These are phyloP conservation scores for Cutaneotrichosporon sp. DNA, from an alignment of 1,284 basidiomycete species.

Conservation along the genomic window DNA sequence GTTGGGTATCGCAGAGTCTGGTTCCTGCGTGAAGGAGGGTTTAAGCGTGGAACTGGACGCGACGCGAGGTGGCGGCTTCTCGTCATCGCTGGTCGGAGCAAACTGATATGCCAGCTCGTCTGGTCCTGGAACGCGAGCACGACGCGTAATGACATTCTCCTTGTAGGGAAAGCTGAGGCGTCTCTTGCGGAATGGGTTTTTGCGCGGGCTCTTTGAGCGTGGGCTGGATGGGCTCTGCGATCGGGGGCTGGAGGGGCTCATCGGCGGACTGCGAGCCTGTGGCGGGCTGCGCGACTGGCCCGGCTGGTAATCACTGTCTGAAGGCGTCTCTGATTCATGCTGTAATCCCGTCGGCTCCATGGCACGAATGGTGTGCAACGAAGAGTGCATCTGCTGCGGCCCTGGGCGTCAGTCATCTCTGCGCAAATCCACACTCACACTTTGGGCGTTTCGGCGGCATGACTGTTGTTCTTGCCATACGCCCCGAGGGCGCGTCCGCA, in stretches of 20 bases:
- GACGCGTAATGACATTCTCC: slow-evolving; percentile 38
- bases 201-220: not conserved
- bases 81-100: slow-evolving; percentile 3
- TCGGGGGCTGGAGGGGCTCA: not conserved
- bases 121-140: slow-evolving; percentile 27
- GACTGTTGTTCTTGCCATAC: not conserved
- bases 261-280: not conserved
- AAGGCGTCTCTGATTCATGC: not conserved
- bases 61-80: not conserved
- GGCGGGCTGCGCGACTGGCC: not conserved
- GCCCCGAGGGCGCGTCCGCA: not conserved
- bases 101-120: slow-evolving; percentile 36
- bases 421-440: slow-evolving; percentile 9
- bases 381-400: slow-evolving; percentile 30
- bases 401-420: slow-evolving; percentile 10
- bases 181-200: not conserved
- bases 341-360: slow-evolving; percentile 12
- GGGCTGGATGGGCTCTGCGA: not conserved
- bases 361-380: slow-evolving; percentile 41
- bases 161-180: slow-evolving; percentile 37
- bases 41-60: not conserved
- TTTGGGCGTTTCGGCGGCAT: slow-evolving; percentile 18
- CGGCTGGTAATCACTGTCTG: not conserved
- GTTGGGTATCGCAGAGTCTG: not conserved
- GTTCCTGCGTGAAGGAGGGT: not conserved